Conservation (phyloP, 768 basidiomycete species). For the Clathrus columnatus region DNA sequence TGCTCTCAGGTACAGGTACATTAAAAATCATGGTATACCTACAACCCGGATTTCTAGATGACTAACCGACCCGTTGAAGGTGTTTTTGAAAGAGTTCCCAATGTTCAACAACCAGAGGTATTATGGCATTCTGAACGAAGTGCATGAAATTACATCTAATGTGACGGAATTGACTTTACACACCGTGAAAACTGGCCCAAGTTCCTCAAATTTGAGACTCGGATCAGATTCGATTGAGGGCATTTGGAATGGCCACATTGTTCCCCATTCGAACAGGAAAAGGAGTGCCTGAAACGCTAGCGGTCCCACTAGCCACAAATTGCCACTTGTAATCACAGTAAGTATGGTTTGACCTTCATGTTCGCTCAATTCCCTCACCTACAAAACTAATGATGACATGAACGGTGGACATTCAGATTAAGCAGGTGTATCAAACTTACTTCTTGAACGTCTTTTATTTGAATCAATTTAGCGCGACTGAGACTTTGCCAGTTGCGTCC, state of each 20-base stretch:
- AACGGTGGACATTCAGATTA: not conserved
- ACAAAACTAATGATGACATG: not conserved
- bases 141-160: not conserved
- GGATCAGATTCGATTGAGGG: slow-evolving; percentile 9
- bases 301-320: slow-evolving; percentile 8
- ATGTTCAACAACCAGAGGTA: not conserved
- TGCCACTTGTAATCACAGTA: not conserved
- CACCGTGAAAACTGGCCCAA: not conserved
- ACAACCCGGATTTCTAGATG: not conserved
- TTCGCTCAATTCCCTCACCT: too few species aligned
- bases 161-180: not conserved
- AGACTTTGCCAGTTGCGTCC: slow-evolving; percentile 22
- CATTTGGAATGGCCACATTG: slow-evolving; percentile 23
- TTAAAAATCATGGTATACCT: not conserved
- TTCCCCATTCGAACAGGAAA: slow-evolving; percentile 23
- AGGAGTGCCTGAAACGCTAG: slow-evolving; percentile 19
- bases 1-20: too few species aligned
- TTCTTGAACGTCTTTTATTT: slow-evolving; percentile 6
- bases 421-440: not conserved
- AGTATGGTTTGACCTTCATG: too few species aligned
- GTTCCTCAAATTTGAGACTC: not conserved
- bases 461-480: slow-evolving; percentile 19
- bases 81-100: not conserved
- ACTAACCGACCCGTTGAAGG: not conserved
- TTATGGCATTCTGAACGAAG: not conserved